Evolutionary conservation across 768 basidiomycete genomes (phyloP), one percentile per base, ranked within the genome.

Genomic region (Royoungia palumana): DNA sequence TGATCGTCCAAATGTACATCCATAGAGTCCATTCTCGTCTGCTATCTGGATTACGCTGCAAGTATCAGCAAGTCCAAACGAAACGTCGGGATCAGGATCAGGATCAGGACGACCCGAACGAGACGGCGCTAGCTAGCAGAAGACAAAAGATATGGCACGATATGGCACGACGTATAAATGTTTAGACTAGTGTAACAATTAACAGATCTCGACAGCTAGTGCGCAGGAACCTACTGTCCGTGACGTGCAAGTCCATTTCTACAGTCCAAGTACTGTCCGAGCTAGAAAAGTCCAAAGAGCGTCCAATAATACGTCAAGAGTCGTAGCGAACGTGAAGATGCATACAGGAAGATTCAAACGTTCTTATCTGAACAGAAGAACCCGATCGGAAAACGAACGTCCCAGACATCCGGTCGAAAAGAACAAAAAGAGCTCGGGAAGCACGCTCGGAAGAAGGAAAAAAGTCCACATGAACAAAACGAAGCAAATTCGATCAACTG

Each of bases 1-100:
- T 34, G 47, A 59, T 41, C 28, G 56, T 52, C 50, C 50, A 14
- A 45, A 16, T 28, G 22, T 59, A 94, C 69, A 73, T 94, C 94
- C 53, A 93, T 83, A 62, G 89, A 70, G 28, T 91, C 88, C 89
- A 88, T 75, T 89, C 71, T 86, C 87, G 48, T 87, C 77, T 32
- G 67, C 91, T 87, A 52, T 80, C 81, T 42, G 43, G 20, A 54
- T 53, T 52, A 53, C 28, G 40, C 47, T 50, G 21, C 41, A 34
- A 27, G 22, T 38, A 38, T 47, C 16, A 42, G 44, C 13, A 39
- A n/a, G 60, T 58, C 52, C 51, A 32, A 52, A 34, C 44, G 39
- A 28, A 42, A 27, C n/a, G n/a, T 45, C 13, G 16, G n/a, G n/a
- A n/a, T 41, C 50, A 16, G 22, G 47, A 35, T 20, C 10, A 5